phyloP scores from a whole-genome alignment of 2,329 filamentous ascomycete species.

The Colletotrichum australisinense region DNA sequence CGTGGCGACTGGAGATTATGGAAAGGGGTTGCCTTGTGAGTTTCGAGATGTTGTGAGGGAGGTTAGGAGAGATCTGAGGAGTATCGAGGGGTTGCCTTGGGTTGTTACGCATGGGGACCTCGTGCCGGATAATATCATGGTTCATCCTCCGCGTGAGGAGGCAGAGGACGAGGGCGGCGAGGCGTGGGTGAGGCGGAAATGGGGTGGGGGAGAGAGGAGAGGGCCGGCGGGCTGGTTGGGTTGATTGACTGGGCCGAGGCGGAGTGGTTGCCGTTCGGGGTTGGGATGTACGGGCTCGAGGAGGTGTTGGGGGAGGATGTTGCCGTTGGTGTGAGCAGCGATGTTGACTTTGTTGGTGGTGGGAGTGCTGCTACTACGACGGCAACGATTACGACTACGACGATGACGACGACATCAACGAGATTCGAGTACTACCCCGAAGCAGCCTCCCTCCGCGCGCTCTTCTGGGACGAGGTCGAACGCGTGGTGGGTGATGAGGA shows the following conservation, averaged over 20 bases:
- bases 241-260: conserved; percentile 75
- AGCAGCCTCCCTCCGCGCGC: conserved; percentile 52
- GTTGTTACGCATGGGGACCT: conserved; percentile 72
- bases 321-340: not conserved
- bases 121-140: conserved; percentile 67
- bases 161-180: not conserved
- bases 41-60: conserved; percentile 43
- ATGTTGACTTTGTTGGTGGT: conserved; percentile 41
- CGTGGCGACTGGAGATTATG: conserved; percentile 51
- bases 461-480: conserved; percentile 62
- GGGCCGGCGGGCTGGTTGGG: conserved; percentile 58
- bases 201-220: not conserved
- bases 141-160: conserved; percentile 46
- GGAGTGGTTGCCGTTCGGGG: conserved; percentile 69
- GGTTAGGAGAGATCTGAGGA: conserved; percentile 43
- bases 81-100: conserved; percentile 60
- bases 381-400: not conserved
- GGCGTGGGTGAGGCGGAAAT: not conserved
- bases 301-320: conserved; percentile 64
- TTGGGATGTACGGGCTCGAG: conserved; percentile 70
- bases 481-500: conserved; percentile 43
- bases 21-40: conserved; percentile 48
- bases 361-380: not conserved
- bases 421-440: conserved; percentile 58
- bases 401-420: conserved; percentile 19